These are phyloP conservation scores for Geotrichum carabidarum DNA, from an alignment of 1,139 yeast genomes.

Conservation along the genomic window DNA sequence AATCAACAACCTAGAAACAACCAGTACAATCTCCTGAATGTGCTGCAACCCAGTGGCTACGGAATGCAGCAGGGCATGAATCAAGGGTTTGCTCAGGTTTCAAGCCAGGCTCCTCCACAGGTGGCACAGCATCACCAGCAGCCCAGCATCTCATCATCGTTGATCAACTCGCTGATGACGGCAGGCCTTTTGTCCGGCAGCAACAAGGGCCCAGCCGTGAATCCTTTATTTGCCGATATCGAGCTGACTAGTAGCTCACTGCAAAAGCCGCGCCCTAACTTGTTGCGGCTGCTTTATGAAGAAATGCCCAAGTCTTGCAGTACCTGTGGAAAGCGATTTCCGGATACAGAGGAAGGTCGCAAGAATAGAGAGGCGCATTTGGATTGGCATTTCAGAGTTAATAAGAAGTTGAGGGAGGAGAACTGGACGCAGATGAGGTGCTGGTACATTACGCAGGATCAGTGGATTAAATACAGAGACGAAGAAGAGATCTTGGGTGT, in stretches of 20 bases:
- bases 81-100: background rate
- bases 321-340: conserved; percentile 84
- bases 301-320: conserved; percentile 76
- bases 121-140: background rate
- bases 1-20: conserved; percentile 21
- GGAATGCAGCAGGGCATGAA: background rate
- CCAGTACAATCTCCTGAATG: conserved; percentile 4
- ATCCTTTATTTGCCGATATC: conserved; percentile 21
- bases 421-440: conserved; percentile 58
- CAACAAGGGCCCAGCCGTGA: conserved; percentile 1
- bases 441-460: conserved; percentile 72
- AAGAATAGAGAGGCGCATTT: conserved; percentile 58
- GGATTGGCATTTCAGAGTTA: conserved; percentile 96
- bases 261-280: conserved; percentile 33
- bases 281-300: conserved; percentile 45
- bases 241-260: conserved; percentile 32
- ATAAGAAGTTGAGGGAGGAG: conserved; percentile 63
- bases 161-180: conserved; percentile 16
- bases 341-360: conserved; percentile 56
- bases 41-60: background rate
- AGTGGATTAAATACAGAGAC: conserved; percentile 73
- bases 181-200: conserved; percentile 13
- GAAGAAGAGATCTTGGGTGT: conserved; percentile 48
- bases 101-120: background rate
- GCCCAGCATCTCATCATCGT: conserved; percentile 2